Conservation (phyloP, 164 flowering plant species). For the Paratinospora sagittata region DNA sequence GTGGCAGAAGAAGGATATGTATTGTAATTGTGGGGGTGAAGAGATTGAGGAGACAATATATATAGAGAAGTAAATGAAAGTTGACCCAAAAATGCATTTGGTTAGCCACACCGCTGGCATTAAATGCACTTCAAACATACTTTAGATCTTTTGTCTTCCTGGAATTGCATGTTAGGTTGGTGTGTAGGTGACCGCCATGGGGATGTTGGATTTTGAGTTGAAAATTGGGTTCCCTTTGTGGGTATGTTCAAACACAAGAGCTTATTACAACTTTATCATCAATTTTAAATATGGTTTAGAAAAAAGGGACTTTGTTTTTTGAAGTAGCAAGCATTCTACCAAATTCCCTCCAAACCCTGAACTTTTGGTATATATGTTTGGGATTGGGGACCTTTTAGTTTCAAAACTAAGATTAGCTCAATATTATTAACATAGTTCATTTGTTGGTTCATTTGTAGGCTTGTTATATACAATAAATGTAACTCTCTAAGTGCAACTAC, state of each 20-base stretch:
- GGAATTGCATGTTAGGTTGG: slow-evolving; percentile 14
- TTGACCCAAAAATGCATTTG: slow-evolving; percentile 35
- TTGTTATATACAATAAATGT: no score
- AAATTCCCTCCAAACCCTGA: no score
- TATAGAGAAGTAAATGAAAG: slow-evolving; percentile 31
- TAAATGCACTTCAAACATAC: slow-evolving; percentile 23
- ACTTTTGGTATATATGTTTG: no score
- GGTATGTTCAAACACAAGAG: not conserved
- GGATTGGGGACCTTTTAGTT: no score
- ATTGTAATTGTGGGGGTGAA: no score
- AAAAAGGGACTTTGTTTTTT: no score
- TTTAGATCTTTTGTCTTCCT: slow-evolving; percentile 8
- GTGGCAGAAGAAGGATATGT: slow-evolving; percentile 7
- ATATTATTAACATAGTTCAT: no score
- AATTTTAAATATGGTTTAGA: no score
- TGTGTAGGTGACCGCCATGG: slow-evolving; percentile 23
- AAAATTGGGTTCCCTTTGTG: not conserved
- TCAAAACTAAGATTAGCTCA: no score
- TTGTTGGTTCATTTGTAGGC: no score
- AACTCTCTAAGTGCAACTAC: no score
- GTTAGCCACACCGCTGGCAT: slow-evolving; percentile 45
- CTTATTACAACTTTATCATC: not conserved
- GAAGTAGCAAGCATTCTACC: no score
- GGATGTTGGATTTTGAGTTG: not conserved
- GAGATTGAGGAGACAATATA: slow-evolving; percentile 5